Conservation (phyloP, 2,329 filamentous ascomycete species). For the Tolypocladium cylindrosporum region DNA sequence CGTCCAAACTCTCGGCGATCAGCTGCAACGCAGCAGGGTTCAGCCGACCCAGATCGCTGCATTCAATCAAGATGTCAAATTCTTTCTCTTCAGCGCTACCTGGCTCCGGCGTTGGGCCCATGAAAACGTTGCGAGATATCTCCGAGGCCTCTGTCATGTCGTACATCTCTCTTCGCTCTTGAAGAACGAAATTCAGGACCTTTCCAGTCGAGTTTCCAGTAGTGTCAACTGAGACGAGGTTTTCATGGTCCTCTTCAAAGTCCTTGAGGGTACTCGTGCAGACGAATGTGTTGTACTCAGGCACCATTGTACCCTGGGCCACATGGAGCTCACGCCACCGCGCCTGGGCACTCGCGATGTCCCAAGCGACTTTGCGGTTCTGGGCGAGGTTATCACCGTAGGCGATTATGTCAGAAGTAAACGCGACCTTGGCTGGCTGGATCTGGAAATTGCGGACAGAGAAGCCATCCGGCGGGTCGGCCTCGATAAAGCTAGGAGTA, state of each 20-base stretch:
- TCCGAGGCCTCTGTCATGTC: slow-evolving; percentile 83
- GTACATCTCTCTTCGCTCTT: slow-evolving; percentile 88
- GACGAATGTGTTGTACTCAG: slow-evolving; percentile 79
- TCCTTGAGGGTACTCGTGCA: slow-evolving; percentile 52
- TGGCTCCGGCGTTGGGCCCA: slow-evolving; percentile 76
- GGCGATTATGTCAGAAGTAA: slow-evolving; percentile 83
- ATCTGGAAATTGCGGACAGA: slow-evolving; percentile 97
- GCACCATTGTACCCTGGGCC: slow-evolving; percentile 40
- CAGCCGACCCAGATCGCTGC: slow-evolving; percentile 73
- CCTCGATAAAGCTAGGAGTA: slow-evolving; percentile 60
- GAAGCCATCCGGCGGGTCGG: slow-evolving; percentile 83
- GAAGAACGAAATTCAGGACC: slow-evolving; percentile 80
- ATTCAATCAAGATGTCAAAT: slow-evolving; percentile 84
- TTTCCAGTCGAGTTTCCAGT: slow-evolving; percentile 62
- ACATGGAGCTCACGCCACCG: slow-evolving; percentile 61
- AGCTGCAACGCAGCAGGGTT: slow-evolving; percentile 56
- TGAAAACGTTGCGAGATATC: slow-evolving; percentile 81
- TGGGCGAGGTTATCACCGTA: slow-evolving; percentile 66
- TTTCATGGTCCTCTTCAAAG: slow-evolving; percentile 60
- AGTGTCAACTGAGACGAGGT: slow-evolving; percentile 68
- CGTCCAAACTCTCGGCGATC: slow-evolving; percentile 46
- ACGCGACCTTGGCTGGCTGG: slow-evolving; percentile 77
- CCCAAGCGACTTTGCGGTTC: slow-evolving; percentile 54
- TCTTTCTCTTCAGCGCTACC: slow-evolving; percentile 43
- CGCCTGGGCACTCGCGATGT: slow-evolving; percentile 66